phyloP scores from a whole-genome alignment of 352 stramenopile genomes.

The Pythium oligandrum region DNA sequence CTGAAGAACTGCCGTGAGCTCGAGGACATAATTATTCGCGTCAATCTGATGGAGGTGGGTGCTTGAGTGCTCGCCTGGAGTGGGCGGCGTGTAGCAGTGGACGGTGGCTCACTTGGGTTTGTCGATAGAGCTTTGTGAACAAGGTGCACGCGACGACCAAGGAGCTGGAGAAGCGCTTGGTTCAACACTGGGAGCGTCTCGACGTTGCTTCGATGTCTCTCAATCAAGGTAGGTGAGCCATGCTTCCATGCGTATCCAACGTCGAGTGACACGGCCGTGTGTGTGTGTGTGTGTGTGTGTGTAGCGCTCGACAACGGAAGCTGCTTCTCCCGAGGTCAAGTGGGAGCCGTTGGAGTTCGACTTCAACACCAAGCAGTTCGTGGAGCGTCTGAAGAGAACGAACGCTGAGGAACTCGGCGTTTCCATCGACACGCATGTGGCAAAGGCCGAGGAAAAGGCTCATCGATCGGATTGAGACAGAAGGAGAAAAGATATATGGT shows the following conservation, averaged over 20 bases:
- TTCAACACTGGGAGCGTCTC: constrained; percentile 55
- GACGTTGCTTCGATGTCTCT: constrained; percentile 62
- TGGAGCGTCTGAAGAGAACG: constrained; percentile 48
- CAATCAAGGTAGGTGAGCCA: constrained; percentile 36
- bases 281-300: no score
- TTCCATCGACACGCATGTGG: no score
- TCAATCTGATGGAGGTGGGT: constrained; percentile 72
- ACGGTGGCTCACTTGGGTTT: no score
- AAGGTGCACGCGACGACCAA: constrained; percentile 49
- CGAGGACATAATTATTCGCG: constrained; percentile 69
- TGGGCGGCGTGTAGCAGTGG: no score
- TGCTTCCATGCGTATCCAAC: no score
- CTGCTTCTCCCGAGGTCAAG: constrained; percentile 17
- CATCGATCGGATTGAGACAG: no score
- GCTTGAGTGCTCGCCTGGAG: no score
- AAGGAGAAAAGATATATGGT: no score
- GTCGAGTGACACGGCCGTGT: no score
- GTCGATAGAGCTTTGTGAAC: constrained; percentile 46
- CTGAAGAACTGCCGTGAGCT: constrained; percentile 67
- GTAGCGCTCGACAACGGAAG: no score
- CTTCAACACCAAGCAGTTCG: constrained; percentile 42
- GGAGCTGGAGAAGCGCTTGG: constrained; percentile 67
- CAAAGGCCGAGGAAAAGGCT: no score
- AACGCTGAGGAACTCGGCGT: constrained; percentile 52
- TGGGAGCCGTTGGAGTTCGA: constrained; percentile 64